These are phyloP conservation scores for Tylopilus balloui DNA, from an alignment of 768 basidiomycete species.

Conservation along the genomic window DNA sequence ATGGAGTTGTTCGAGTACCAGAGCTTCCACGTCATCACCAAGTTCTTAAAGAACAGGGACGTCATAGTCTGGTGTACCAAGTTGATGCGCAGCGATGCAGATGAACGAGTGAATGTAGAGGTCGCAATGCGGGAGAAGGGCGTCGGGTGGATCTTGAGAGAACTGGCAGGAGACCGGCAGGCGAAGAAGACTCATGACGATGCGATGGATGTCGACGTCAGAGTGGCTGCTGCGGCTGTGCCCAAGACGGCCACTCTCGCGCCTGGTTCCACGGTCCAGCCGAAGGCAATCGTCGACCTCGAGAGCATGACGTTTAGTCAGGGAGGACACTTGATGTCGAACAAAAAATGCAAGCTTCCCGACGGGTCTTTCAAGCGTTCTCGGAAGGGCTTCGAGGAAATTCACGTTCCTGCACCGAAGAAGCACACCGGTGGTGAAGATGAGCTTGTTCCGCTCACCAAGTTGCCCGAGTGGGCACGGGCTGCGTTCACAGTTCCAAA, in stretches of 20 bases:
- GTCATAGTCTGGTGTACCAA: slow-evolving; percentile 98
- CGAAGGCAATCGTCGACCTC: slow-evolving; percentile 81
- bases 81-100: slow-evolving; percentile 81
- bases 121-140: slow-evolving; percentile 98
- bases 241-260: slow-evolving; percentile 84
- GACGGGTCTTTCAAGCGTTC: slow-evolving; percentile 97
- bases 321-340: slow-evolving; percentile 96
- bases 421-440: slow-evolving; percentile 57
- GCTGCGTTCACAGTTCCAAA: slow-evolving; percentile 78
- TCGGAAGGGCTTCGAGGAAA: slow-evolving; percentile 96
- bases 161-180: slow-evolving; percentile 78
- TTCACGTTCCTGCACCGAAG: slow-evolving; percentile 93
- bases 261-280: slow-evolving; percentile 83
- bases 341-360: slow-evolving; percentile 97
- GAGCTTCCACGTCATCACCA: slow-evolving; percentile 84
- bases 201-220: slow-evolving; percentile 78
- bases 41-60: slow-evolving; percentile 92
- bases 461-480: slow-evolving; percentile 81
- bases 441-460: slow-evolving; percentile 67
- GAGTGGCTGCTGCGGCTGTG: slow-evolving; percentile 40
- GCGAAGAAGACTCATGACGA: slow-evolving; percentile 47
- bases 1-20: slow-evolving; percentile 97
- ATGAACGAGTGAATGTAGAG: slow-evolving; percentile 89
- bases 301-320: slow-evolving; percentile 95
- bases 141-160: slow-evolving; percentile 91